phyloP scores from a whole-genome alignment of 805 yeast species.

The Candida peoriensis region DNA sequence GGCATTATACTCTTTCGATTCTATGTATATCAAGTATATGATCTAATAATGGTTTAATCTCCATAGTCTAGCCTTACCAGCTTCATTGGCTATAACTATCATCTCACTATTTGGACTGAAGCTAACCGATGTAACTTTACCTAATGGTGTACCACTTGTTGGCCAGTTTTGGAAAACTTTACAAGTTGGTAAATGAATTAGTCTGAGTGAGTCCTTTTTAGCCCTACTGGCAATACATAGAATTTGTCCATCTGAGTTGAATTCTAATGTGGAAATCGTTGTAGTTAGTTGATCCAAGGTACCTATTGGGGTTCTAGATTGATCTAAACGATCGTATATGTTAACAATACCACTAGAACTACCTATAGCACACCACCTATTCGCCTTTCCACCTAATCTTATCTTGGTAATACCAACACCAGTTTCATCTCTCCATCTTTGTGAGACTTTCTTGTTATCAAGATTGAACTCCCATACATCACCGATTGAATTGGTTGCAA shows the following conservation, averaged over 20 bases:
- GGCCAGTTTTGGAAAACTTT: constrained; percentile 95
- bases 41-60: constrained; percentile 69
- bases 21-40: too few species aligned
- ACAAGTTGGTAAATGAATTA: constrained; percentile 85
- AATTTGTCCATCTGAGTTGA: constrained; percentile 85
- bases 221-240: constrained; percentile 82
- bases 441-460: constrained; percentile 41
- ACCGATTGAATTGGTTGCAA: constrained; percentile 71
- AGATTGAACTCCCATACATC: constrained; percentile 85
- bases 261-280: constrained; percentile 64
- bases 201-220: constrained; percentile 76
- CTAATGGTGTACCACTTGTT: constrained; percentile 92
- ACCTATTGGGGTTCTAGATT: constrained; percentile 49
- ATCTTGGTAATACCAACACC: constrained; percentile 81
- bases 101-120: constrained; percentile 81
- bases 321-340: constrained; percentile 57
- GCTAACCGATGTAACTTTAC: constrained; percentile 77
- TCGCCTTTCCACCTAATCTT: constrained; percentile 62
- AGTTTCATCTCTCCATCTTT: constrained; percentile 81
- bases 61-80: constrained; percentile 88
- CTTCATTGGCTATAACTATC: constrained; percentile 86
- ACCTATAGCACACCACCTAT: constrained; percentile 87
- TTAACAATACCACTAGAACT: constrained; percentile 85
- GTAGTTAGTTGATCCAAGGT: constrained; percentile 78
- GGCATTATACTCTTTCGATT: too few species aligned